Conservation (phyloP, 805 yeast genomes). For the Sugiyamaella lignohabitans region DNA sequence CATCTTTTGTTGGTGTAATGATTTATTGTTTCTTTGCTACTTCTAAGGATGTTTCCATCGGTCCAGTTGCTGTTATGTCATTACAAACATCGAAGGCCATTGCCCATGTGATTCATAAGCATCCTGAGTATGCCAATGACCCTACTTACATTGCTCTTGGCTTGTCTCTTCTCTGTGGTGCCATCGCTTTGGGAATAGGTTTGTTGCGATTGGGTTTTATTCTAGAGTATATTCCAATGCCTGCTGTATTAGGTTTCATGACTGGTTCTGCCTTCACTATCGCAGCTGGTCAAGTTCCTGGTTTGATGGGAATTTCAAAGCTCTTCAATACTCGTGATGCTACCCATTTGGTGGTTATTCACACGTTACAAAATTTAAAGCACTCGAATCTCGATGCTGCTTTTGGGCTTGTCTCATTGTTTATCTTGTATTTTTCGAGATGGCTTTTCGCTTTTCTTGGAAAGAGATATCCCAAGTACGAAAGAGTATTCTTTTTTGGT, state of each 20-base stretch:
- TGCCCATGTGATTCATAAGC: slow-evolving; percentile 49
- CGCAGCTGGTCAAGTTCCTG: slow-evolving; percentile 80
- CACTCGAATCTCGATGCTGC: slow-evolving; percentile 75
- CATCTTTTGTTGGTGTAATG: slow-evolving; percentile 86
- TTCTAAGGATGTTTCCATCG: slow-evolving; percentile 90
- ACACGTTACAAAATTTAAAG: slow-evolving; percentile 65
- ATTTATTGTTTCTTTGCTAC: slow-evolving; percentile 89
- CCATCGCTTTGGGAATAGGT: slow-evolving; percentile 77
- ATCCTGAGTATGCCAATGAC: slow-evolving; percentile 36
- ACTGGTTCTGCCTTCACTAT: slow-evolving; percentile 87
- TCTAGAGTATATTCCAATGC: slow-evolving; percentile 80
- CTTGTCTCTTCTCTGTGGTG: slow-evolving; percentile 76
- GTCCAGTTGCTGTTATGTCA: slow-evolving; percentile 97
- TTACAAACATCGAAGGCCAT: slow-evolving; percentile 75
- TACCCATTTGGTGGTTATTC: slow-evolving; percentile 62
- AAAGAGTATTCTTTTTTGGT: slow-evolving; percentile 56
- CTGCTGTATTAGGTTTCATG: slow-evolving; percentile 93
- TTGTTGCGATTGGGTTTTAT: slow-evolving; percentile 78
- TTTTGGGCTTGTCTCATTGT: slow-evolving; percentile 72
- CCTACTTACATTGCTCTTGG: slow-evolving; percentile 70
- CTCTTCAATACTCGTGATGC: slow-evolving; percentile 65
- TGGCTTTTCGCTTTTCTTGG: slow-evolving; percentile 54
- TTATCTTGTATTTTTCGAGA: slow-evolving; percentile 69
- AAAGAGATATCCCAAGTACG: slow-evolving; percentile 54
- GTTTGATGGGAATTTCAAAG: slow-evolving; percentile 64